Evolutionary conservation across 2,329 filamentous ascomycete genomes (phyloP).

Genomic region (Trichoderma koningii): DNA sequence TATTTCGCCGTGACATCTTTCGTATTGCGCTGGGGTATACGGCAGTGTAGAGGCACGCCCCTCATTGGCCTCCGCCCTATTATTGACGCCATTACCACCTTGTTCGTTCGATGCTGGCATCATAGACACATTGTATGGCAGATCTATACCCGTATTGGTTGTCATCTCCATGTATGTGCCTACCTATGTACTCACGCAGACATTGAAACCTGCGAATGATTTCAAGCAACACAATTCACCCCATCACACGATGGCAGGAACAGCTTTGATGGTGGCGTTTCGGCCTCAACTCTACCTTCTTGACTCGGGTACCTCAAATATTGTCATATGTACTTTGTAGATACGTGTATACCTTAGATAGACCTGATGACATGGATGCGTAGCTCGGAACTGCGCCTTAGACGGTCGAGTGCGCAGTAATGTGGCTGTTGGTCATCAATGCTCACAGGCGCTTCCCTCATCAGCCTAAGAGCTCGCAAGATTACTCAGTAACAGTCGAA

Average conservation of each 20-base stretch:
- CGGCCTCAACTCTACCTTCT: no score
- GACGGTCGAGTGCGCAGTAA: not conserved
- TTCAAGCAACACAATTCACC: not conserved
- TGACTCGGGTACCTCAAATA: no score
- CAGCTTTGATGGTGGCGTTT: not conserved
- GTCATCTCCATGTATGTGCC: not conserved
- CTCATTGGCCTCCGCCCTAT: constrained; percentile 1
- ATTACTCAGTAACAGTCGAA: not conserved
- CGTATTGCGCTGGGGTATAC: not conserved
- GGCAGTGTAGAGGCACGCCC: not conserved
- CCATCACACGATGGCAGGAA: not conserved
- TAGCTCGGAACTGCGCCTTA: not conserved
- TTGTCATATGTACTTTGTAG: no score
- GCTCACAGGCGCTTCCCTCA: not conserved
- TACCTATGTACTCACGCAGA: no score
- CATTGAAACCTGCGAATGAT: no score
- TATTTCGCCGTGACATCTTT: not conserved
- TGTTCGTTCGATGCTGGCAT: not conserved
- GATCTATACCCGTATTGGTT: not conserved
- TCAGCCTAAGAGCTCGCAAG: not conserved
- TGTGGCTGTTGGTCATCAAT: constrained; percentile 19
- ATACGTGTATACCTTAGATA: no score
- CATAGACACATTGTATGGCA: not conserved
- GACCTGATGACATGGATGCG: not conserved
- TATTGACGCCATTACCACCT: not conserved